A percentile compares a stretch with the other conserved stretches of the same genome.
phyloP scores from a whole-genome alignment of 345 rosid species.

The Hibiscus tridactylites region DNA sequence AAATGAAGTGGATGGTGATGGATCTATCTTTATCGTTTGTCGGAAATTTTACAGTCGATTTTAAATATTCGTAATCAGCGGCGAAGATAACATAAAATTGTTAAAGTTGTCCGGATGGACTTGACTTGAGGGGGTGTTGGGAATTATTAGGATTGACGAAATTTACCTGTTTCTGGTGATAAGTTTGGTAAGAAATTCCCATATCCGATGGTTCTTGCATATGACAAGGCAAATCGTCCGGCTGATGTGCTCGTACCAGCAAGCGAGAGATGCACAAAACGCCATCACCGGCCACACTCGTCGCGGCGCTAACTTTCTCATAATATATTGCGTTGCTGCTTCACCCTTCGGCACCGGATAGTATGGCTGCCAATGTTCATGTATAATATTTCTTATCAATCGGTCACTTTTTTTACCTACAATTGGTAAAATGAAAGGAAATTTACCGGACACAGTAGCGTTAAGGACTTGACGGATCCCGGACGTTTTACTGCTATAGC shows the following conservation, averaged over 20 bases:
- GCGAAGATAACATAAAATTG: no score
- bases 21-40: background rate
- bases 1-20: background rate
- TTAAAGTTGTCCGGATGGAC: background rate
- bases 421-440: no score
- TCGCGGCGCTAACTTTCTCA: constrained; percentile 76
- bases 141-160: constrained; percentile 1
- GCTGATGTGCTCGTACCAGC: constrained; percentile 94
- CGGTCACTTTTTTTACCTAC: background rate
- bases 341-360: constrained; percentile 72
- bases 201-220: constrained; percentile 82
- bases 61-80: no score
- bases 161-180: constrained; percentile 77
- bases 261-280: constrained; percentile 76
- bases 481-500: constrained; percentile 84
- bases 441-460: constrained; percentile 83
- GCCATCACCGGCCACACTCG: constrained; percentile 84
- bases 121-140: background rate
- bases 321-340: constrained; percentile 63
- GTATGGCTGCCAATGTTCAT: constrained; percentile 58
- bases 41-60: no score
- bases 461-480: constrained; percentile 70
- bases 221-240: constrained; percentile 76
- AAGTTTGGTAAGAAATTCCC: constrained; percentile 75
- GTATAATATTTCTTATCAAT: background rate